Percentiles rank a stretch among this genome's conserved stretches.
Conservation (phyloP, 2,329 filamentous ascomycete species). For the Huntiella abstrusa region DNA sequence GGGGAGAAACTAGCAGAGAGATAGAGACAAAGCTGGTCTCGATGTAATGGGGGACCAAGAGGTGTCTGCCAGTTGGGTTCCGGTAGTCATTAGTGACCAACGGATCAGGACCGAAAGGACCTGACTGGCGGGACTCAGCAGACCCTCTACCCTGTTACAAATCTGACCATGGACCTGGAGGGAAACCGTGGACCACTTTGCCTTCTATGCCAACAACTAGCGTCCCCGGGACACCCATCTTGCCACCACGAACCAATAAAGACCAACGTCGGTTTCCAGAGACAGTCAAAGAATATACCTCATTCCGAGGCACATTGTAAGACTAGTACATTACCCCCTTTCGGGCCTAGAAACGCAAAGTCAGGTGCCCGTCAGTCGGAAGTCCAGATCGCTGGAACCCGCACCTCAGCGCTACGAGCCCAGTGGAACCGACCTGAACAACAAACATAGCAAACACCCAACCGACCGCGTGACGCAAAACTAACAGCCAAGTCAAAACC, state of each 20-base stretch:
- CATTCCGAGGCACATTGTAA: constrained; percentile 50
- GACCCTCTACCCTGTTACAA: constrained; percentile 2
- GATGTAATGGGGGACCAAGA: constrained; percentile 17
- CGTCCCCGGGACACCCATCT: constrained; percentile 7
- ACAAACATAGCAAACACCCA: constrained; percentile 39
- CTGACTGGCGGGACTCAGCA: neutral
- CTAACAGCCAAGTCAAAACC: constrained; percentile 20
- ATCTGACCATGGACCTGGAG: neutral
- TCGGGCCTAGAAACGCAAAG: constrained; percentile 30
- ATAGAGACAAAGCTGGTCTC: neutral
- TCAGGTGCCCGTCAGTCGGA: constrained; percentile 29
- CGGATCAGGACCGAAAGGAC: neutral
- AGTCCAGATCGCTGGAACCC: neutral
- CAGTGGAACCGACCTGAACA: constrained; percentile 17
- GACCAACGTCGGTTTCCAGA: constrained; percentile 44
- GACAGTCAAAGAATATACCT: constrained; percentile 55
- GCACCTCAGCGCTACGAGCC: constrained; percentile 1
- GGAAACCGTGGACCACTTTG: neutral
- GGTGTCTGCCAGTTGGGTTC: neutral
- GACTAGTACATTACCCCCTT: constrained; percentile 53
- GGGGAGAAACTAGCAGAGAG: neutral
- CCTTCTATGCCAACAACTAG: neutral
- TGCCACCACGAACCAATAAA: constrained; percentile 16
- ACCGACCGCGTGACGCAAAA: constrained; percentile 50
- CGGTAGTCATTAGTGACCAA: neutral